Evolutionary conservation across 345 rosid genomes (phyloP).

Genomic region (Corchorus olitorius): DNA sequence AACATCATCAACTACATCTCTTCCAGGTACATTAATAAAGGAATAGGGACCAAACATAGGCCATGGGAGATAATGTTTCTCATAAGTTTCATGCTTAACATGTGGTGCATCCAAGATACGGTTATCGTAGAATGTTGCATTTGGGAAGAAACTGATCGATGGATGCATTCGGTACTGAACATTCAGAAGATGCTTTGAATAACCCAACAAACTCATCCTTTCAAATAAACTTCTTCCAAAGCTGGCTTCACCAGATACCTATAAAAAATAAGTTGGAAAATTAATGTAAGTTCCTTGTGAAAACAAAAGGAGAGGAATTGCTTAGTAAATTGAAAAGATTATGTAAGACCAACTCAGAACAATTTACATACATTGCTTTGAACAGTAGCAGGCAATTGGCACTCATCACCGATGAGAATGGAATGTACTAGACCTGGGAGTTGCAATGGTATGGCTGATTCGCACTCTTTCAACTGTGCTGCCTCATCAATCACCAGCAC

Average conservation of each 20-base stretch:
- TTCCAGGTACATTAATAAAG: conserved; percentile 45
- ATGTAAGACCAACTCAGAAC: neutral
- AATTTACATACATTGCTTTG: conserved; percentile 41
- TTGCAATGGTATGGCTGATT: conserved; percentile 56
- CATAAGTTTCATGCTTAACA: conserved; percentile 37
- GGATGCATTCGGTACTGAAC: conserved; percentile 89
- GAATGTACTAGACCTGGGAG: conserved; percentile 42
- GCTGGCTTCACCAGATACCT: conserved; percentile 42
- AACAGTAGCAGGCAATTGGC: conserved; percentile 54
- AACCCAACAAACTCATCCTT: conserved; percentile 49
- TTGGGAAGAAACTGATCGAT: conserved; percentile 63
- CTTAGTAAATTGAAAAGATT: neutral
- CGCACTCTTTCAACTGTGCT: conserved; percentile 62
- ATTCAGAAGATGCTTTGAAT: conserved; percentile 49
- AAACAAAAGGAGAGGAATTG: neutral
- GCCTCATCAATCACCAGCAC: conserved; percentile 65
- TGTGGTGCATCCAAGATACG: conserved; percentile 47
- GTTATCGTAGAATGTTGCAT: conserved; percentile 43
- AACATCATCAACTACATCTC: conserved; percentile 34
- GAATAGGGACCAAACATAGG: conserved; percentile 54
- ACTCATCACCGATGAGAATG: conserved; percentile 56
- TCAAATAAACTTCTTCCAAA: conserved; percentile 75
- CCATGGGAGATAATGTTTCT: conserved; percentile 34
- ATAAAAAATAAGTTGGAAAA: neutral
- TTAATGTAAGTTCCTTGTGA: neutral